phyloP scores from a whole-genome alignment of 2,329 filamentous ascomycete species.

The Alternaria sp. region DNA sequence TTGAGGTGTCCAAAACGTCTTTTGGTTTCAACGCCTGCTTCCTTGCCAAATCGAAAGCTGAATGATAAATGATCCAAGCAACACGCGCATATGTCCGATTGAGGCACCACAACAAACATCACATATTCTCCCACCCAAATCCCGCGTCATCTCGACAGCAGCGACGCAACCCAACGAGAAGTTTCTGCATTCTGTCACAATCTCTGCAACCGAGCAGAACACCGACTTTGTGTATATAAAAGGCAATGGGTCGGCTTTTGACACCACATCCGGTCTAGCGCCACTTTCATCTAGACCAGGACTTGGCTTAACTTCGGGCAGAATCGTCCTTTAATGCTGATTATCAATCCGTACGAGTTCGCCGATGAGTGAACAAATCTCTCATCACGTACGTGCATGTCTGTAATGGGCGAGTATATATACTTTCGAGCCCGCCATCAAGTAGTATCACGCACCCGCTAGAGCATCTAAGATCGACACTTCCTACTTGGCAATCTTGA shows the following conservation, averaged over 20 bases:
- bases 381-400: neutral
- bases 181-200: neutral
- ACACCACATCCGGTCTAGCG: neutral
- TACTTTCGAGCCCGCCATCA: neutral
- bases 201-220: neutral
- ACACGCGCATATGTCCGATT: neutral
- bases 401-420: neutral
- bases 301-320: neutral
- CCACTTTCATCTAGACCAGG: neutral
- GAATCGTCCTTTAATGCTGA: neutral
- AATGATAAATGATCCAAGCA: accelerated
- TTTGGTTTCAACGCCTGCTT: too few species aligned
- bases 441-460: neutral
- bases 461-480: neutral
- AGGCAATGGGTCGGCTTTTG: neutral
- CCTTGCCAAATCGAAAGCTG: too few species aligned
- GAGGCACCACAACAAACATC: too few species aligned
- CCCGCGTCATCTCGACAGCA: neutral
- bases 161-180: neutral
- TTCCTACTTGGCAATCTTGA: neutral
- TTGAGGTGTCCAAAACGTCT: too few species aligned
- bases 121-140: neutral
- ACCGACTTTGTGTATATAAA: neutral
- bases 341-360: neutral
- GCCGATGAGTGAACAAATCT: neutral